phyloP scores from a whole-genome alignment of 768 basidiomycete genomes.

The Mycena belliarum region DNA sequence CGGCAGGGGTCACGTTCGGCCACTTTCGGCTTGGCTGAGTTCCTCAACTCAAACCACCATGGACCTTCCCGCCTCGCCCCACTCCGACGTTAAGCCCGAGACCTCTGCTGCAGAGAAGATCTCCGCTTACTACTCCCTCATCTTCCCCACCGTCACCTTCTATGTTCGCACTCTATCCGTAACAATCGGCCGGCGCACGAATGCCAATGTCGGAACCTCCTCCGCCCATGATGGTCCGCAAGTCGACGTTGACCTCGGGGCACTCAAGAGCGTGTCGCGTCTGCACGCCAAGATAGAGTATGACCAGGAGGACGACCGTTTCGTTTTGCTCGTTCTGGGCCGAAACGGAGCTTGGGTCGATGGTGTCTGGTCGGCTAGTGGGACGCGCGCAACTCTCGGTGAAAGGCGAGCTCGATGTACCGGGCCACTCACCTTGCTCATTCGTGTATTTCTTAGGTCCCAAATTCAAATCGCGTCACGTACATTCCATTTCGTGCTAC shows the following conservation, averaged over 20 bases:
- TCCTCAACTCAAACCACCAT: neutral
- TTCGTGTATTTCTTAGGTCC: constrained; percentile 58
- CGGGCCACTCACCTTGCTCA: constrained; percentile 8
- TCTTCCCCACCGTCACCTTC: constrained; percentile 93
- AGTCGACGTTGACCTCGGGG: constrained; percentile 90
- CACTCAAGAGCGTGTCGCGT: constrained; percentile 96
- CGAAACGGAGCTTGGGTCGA: constrained; percentile 98
- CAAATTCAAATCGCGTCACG: constrained; percentile 97
- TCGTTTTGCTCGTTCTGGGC: constrained; percentile 89
- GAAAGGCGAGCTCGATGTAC: constrained; percentile 59
- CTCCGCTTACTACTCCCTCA: constrained; percentile 90
- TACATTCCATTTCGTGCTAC: constrained; percentile 95
- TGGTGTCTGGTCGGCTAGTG: constrained; percentile 91
- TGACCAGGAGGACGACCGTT: constrained; percentile 86
- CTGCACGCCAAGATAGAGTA: constrained; percentile 95
- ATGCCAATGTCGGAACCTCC: constrained; percentile 47
- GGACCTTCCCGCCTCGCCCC: neutral
- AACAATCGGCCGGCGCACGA: constrained; percentile 87
- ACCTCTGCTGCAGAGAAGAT: constrained; percentile 57
- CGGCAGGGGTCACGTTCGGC: neutral
- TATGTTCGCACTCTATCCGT: constrained; percentile 95
- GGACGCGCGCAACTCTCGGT: constrained; percentile 80
- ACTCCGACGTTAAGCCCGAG: constrained; percentile 21
- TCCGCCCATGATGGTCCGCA: constrained; percentile 58
- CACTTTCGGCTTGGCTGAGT: neutral